Percentiles rank a stretch among this genome's conserved stretches.
These are phyloP conservation scores for Xylaria cubensis DNA, from an alignment of 495 filamentous ascomycete genomes.

Conservation along the genomic window DNA sequence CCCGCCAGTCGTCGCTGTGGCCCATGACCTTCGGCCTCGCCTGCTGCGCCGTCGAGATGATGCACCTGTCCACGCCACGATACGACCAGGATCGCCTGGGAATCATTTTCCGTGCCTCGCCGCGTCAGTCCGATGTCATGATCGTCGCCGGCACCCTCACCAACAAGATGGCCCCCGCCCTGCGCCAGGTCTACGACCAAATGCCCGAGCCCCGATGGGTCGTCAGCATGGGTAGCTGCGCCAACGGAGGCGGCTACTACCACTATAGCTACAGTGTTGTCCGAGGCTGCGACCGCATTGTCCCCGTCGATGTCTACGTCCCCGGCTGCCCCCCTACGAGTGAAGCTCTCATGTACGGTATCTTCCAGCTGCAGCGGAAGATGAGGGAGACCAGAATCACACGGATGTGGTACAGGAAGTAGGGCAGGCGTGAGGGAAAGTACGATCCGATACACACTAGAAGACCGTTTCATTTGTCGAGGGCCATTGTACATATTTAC, in stretches of 20 bases:
- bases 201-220: constrained; percentile 97
- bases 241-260: constrained; percentile 93
- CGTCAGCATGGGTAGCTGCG: constrained; percentile 88
- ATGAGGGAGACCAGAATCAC: constrained; percentile 80
- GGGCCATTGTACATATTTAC: constrained; percentile 29
- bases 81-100: constrained; percentile 96
- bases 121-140: constrained; percentile 96
- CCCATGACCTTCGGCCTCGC: constrained; percentile 98
- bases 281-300: constrained; percentile 86
- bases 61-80: constrained; percentile 94
- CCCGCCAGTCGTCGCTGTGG: constrained; percentile 91
- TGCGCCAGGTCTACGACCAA: constrained; percentile 96
- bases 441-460: neutral
- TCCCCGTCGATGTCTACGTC: constrained; percentile 92
- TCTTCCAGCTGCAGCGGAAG: constrained; percentile 88
- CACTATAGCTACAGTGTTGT: constrained; percentile 92
- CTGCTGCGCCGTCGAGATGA: constrained; percentile 98
- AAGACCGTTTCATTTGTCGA: constrained; percentile 27
- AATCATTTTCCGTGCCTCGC: constrained; percentile 96
- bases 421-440: constrained; percentile 24
- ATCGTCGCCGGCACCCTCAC: constrained; percentile 95
- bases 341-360: constrained; percentile 88
- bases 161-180: constrained; percentile 96
- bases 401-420: constrained; percentile 70
- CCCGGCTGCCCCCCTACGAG: constrained; percentile 89